These are phyloP conservation scores for Gomphus bonarii DNA, from an alignment of 1,284 basidiomycete genomes.

Conservation along the genomic window DNA sequence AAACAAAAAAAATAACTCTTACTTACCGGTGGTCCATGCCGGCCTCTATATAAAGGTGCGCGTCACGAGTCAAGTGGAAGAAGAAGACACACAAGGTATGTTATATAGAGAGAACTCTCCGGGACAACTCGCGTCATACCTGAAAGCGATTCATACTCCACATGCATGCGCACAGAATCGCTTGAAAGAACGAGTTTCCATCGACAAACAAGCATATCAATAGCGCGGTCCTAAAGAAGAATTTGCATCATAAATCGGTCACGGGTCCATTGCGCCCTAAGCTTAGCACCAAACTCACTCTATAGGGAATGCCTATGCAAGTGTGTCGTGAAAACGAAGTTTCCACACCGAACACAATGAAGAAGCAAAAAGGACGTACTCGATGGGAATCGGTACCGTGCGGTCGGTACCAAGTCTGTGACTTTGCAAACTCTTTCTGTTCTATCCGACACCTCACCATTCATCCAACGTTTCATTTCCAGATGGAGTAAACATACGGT, in stretches of 20 bases:
- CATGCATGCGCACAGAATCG: slow-evolving; percentile 71
- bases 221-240: slow-evolving; percentile 43
- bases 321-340: slow-evolving; percentile 1
- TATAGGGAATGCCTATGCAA: slow-evolving; percentile 65
- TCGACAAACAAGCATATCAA: slow-evolving; percentile 63
- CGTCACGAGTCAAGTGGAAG: neutral
- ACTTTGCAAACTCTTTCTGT: slow-evolving; percentile 55
- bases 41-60: slow-evolving; percentile 57
- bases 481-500: slow-evolving; percentile 37
- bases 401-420: slow-evolving; percentile 80
- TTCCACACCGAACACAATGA: no score
- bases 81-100: neutral
- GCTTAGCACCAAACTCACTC: no score
- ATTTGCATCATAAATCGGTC: no score
- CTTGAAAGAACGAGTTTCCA: slow-evolving; percentile 76
- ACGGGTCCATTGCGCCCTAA: no score
- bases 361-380: slow-evolving; percentile 31
- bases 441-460: slow-evolving; percentile 31
- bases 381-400: slow-evolving; percentile 81
- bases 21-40: slow-evolving; percentile 47
- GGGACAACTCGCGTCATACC: no score
- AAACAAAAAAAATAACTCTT: no score
- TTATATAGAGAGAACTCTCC: no score
- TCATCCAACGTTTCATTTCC: neutral
- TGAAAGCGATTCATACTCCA: slow-evolving; percentile 56